Evolutionary conservation across 2,329 filamentous ascomycete genomes (phyloP), one percentile per base, ranked within the genome.

Genomic region (Hymenoscyphus fructigenus): DNA sequence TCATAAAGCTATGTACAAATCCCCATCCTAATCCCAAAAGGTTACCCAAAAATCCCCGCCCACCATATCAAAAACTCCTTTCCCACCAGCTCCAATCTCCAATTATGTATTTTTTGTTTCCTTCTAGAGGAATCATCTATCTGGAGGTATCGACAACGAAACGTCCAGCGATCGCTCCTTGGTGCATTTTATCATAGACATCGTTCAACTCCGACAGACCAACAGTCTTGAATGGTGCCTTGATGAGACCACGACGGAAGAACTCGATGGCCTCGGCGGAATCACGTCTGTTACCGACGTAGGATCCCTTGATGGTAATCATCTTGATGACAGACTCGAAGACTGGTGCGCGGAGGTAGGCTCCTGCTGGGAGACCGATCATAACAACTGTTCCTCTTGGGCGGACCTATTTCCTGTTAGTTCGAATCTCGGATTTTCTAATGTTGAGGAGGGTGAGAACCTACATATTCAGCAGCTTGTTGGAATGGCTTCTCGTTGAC

Each of bases 401-500:
- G 66, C 94, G 91, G 68, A 97, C 89, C 79, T 97, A 97, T 79
- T 86, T 41, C 26, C n/a, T n/a, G 14, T 36, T 60, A 61, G 47
- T 57, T 38, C 64, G 53, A 65, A 61, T 60, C n/a, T n/a, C n/a
- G 53, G 20, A 34, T 15, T 23, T 50, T 17, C 3, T 62, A 34
- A n/a, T 44, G 47, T 15, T 23, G 68, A 72, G 67, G 65, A 76
- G 74, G 73, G 84, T 36, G 20, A 15, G 26, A 7, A 44, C 29
- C 28, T 66, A 69, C 28, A 32, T 32, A 67, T 66, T 75, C 88
- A 58, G 91, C 88, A 53, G 94, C 94, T 82, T 97, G 93, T 81
- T 97, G 92, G 88, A 97, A 97, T 62, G 94, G 94, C 83, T 90
- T 92, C 85, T 97, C 93, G 72, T 83, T 86, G 61, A 92, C 93